These are phyloP conservation scores for Cladosporium cucumerinum DNA, from an alignment of 2,329 filamentous ascomycete species.

Conservation along the genomic window DNA sequence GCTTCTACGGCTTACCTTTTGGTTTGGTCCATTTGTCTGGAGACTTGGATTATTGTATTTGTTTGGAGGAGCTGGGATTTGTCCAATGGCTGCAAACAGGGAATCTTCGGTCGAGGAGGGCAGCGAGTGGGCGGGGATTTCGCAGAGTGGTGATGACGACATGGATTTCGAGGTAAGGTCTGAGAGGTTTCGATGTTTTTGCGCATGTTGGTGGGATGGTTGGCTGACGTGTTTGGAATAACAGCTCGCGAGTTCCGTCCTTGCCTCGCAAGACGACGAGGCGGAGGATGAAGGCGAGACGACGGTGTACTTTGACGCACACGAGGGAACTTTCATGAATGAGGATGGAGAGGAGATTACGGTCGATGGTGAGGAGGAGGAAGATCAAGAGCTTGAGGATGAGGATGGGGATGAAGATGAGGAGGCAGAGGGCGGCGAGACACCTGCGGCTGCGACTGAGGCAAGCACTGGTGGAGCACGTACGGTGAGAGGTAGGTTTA, in stretches of 20 bases:
- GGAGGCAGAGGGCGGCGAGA: constrained; percentile 19
- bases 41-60: not conserved
- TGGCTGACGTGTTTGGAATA: too few species aligned
- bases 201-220: too few species aligned
- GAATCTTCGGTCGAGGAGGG: constrained; percentile 1
- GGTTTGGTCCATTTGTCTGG: not conserved
- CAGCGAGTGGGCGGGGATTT: constrained; percentile 14
- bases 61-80: not conserved
- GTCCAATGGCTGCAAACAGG: not conserved
- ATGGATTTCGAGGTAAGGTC: constrained; percentile 51
- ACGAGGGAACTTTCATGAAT: constrained; percentile 35
- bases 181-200: too few species aligned
- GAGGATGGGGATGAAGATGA: constrained; percentile 27
- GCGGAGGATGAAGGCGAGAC: constrained; percentile 43
- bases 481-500: not conserved
- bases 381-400: constrained; percentile 33
- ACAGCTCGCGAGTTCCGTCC: constrained; percentile 36
- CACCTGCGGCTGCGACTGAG: not conserved
- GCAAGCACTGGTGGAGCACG: not conserved
- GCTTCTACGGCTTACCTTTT: not conserved
- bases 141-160: constrained; percentile 44
- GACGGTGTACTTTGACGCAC: constrained; percentile 36
- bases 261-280: constrained; percentile 42
- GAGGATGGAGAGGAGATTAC: constrained; percentile 29
- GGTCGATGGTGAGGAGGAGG: constrained; percentile 26